phyloP scores from a whole-genome alignment of 176 grass and related monocot species.

The Calamus simplicifolius region DNA sequence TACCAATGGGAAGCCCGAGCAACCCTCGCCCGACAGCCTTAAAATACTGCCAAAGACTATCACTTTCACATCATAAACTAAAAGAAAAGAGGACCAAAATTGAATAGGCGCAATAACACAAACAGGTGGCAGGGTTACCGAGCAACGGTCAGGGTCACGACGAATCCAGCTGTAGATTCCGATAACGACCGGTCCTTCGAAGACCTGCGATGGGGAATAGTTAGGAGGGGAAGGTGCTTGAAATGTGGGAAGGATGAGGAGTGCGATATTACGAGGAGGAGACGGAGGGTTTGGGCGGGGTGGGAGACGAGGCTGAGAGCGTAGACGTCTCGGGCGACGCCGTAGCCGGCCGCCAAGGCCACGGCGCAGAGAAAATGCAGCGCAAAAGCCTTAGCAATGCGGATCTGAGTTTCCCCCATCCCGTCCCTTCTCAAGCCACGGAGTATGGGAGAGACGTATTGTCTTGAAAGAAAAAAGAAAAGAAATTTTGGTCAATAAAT shows the following conservation, averaged over 20 bases:
- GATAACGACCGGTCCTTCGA: slow-evolving; percentile 59
- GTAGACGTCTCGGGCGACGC: slow-evolving; percentile 10
- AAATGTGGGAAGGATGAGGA: background rate
- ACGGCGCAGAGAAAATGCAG: slow-evolving; percentile 42
- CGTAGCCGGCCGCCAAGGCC: slow-evolving; percentile 32
- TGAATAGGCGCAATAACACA: background rate
- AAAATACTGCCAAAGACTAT: slow-evolving; percentile 45
- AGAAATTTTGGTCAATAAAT: no score
- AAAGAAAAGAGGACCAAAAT: background rate
- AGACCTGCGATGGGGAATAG: slow-evolving; percentile 27
- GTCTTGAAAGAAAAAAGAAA: no score
- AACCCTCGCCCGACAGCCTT: slow-evolving; percentile 47
- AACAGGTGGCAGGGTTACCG: slow-evolving; percentile 31
- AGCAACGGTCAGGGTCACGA: slow-evolving; percentile 35
- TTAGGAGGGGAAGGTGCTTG: no score
- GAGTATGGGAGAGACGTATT: no score
- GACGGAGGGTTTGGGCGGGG: slow-evolving; percentile 41
- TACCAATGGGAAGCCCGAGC: slow-evolving; percentile 57
- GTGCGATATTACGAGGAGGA: slow-evolving; percentile 49
- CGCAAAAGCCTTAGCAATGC: slow-evolving; percentile 9
- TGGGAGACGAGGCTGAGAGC: slow-evolving; percentile 36
- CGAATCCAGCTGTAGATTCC: slow-evolving; percentile 59
- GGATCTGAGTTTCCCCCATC: slow-evolving; percentile 28
- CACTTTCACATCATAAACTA: slow-evolving; percentile 1
- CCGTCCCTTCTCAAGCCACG: no score